Evolutionary conservation across 768 basidiomycete genomes (phyloP).

Genomic region (Psilocybe cubensis): DNA sequence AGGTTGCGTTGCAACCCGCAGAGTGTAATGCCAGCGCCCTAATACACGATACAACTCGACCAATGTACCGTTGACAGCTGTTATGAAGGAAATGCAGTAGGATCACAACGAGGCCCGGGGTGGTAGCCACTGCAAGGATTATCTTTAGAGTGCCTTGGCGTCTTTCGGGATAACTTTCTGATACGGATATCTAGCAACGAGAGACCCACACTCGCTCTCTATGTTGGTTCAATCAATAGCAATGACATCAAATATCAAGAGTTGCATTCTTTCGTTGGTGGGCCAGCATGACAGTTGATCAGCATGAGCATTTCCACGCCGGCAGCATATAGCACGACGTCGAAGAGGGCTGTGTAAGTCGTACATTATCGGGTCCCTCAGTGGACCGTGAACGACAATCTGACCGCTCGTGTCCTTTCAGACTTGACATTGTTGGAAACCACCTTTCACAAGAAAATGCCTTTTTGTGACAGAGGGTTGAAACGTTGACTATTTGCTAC

Average conservation of each 20-base stretch:
- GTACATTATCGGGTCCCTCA: conserved; percentile 5
- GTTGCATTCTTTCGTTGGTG: conserved; percentile 5
- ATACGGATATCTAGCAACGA: conserved; percentile 12
- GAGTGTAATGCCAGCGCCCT: conserved; percentile 1
- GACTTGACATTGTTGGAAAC: conserved; percentile 26
- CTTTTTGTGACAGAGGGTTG: conserved; percentile 21
- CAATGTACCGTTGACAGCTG: conserved; percentile 12
- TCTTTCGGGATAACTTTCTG: conserved; percentile 11
- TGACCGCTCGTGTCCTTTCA: conserved; percentile 19
- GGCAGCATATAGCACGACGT: conserved; percentile 11
- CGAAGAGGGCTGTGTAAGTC: conserved; percentile 14
- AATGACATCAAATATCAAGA: conserved; percentile 15
- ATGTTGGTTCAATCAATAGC: conserved; percentile 6
- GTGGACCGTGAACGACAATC: conserved; percentile 9
- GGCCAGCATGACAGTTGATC: conserved; percentile 20
- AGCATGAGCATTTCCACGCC: conserved; percentile 16
- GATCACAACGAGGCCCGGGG: conserved; percentile 5
- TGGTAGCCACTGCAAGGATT: background rate
- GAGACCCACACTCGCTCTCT: conserved; percentile 1
- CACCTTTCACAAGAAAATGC: conserved; percentile 17
- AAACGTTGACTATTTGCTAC: conserved; percentile 11
- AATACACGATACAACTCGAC: conserved; percentile 4
- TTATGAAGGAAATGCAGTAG: conserved; percentile 7
- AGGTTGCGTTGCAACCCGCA: conserved; percentile 13
- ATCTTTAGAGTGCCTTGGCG: conserved; percentile 11